Base-by-base conservation (phyloP, 2,329 filamentous ascomycete species). In the Colletotrichum sp. region DNA sequence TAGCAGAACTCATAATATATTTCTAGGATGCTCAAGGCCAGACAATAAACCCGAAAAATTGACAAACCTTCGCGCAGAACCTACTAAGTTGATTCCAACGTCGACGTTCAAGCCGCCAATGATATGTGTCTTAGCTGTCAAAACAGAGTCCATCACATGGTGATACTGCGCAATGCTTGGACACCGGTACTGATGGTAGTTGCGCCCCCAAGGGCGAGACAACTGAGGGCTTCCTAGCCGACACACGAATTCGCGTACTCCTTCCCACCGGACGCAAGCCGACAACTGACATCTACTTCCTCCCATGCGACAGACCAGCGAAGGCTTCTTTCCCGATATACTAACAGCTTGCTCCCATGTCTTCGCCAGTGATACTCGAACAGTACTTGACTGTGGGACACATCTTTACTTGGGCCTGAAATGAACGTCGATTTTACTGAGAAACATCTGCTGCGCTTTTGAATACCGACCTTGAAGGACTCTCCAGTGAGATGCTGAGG, bases 381-480 rank as follows among this genome's bases (percentile, higher is more conserved):
- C 5, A 0, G 8, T 44, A n/a, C 0, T 18, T 18, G 16, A 10
- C 36, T 39, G 2, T 39, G 36, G 5, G 36, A 39, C 16, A 39
- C 6, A 18, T 18, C 16, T 36, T 36, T 36, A 36, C 15, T 36
- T 36, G 34, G 15, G 6, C 34, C 7, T 36, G 34, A 8, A 36
- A 36, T 16, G 7, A 39, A 39, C 7, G 34, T 36, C 34, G 0
- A 16, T 5, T 36, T 36, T 36, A 8, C 0, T 16, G 0, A 16
- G 15, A 36, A 36, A 36, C 7, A 36, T 16, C 15, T 36, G 34
- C 34, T 39, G 36, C 36, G 34, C 15, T 36, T 5, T 36, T 8
- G 0, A 8, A 16, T 5, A 36, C 34, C 0, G 15, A 36, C 15
- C 16, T 39, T 39, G 4, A 1, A 39, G 0, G 15, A 9, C 36